Evolutionary conservation across 2,329 filamentous ascomycete species (phyloP).

Genomic region (Nemania serpens): DNA sequence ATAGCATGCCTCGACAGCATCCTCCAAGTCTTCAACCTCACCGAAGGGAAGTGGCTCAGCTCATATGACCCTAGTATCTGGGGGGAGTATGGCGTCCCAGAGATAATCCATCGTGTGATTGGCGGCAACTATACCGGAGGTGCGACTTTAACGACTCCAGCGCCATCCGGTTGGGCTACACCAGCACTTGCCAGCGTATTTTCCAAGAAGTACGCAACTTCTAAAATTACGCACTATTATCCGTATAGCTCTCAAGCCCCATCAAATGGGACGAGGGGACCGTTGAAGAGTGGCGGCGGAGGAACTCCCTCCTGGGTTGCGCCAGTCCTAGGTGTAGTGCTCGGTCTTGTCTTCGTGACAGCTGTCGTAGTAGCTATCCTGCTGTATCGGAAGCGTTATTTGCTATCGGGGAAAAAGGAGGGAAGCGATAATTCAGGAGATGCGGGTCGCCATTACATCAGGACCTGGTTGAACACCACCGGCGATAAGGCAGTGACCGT

Average conservation of each 20-base stretch:
- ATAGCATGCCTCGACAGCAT: constrained; percentile 56
- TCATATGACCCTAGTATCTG: constrained; percentile 69
- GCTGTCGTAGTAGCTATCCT: constrained; percentile 56
- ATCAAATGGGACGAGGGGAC: constrained; percentile 37
- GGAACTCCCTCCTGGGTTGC: constrained; percentile 61
- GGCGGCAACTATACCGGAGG: constrained; percentile 69
- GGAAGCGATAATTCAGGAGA: constrained; percentile 49
- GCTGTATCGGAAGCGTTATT: constrained; percentile 56
- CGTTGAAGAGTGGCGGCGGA: constrained; percentile 30
- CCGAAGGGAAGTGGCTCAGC: constrained; percentile 69
- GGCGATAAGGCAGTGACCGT: constrained; percentile 51
- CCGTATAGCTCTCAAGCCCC: constrained; percentile 56
- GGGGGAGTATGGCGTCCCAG: constrained; percentile 71
- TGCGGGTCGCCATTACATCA: constrained; percentile 53
- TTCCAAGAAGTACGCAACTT: constrained; percentile 56
- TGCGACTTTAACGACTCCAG: constrained; percentile 70
- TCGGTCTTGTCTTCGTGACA: constrained; percentile 61
- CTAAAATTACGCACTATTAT: constrained; percentile 63
- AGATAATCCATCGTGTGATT: constrained; percentile 65
- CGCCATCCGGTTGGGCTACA: constrained; percentile 60
- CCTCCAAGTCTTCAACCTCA: constrained; percentile 74
- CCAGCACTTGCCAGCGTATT: constrained; percentile 58
- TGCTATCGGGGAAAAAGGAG: constrained; percentile 45
- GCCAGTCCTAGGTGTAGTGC: constrained; percentile 65
- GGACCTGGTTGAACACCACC: constrained; percentile 55